Conservation (phyloP, 352 stramenopile genomes). For the Phytophthora foliorum region DNA sequence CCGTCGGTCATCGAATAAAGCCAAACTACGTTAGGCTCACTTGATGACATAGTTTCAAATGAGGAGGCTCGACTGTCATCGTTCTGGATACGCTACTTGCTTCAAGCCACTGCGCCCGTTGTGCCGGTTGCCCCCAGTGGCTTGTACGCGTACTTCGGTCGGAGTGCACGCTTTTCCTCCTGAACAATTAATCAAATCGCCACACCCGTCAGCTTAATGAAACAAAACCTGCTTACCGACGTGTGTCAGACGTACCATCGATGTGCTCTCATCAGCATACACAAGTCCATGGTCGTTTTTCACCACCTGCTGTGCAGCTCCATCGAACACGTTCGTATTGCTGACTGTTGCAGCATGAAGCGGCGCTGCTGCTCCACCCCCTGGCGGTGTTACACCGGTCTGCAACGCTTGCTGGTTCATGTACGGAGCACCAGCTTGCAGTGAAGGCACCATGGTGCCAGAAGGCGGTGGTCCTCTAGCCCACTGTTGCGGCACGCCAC, state of each 20-base stretch:
- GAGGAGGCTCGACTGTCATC: neutral
- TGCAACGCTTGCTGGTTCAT: constrained; percentile 31
- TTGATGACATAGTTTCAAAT: constrained; percentile 10
- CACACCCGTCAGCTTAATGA: neutral
- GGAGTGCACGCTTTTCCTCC: constrained; percentile 85
- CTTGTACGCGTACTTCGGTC: constrained; percentile 84
- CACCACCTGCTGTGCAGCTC: constrained; percentile 29
- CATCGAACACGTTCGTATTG: constrained; percentile 47
- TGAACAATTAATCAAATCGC: constrained; percentile 22
- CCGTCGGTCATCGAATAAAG: constrained; percentile 6
- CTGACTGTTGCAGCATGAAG: constrained; percentile 19
- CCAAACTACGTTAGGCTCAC: neutral
- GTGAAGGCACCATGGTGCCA: constrained; percentile 26
- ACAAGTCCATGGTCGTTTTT: constrained; percentile 61
- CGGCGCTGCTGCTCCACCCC: constrained; percentile 2
- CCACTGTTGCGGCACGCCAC: constrained; percentile 39
- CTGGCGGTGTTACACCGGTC: constrained; percentile 7
- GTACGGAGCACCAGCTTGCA: constrained; percentile 33
- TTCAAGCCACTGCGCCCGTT: constrained; percentile 29
- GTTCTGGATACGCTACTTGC: constrained; percentile 8
- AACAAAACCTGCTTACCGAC: constrained; percentile 1
- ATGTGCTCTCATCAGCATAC: constrained; percentile 63
- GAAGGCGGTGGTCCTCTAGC: constrained; percentile 29
- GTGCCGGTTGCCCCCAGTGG: constrained; percentile 25
- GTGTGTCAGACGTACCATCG: constrained; percentile 55